Base-by-base conservation (phyloP, 2,329 filamentous ascomycete species). In the Sarocladium strictum region DNA sequence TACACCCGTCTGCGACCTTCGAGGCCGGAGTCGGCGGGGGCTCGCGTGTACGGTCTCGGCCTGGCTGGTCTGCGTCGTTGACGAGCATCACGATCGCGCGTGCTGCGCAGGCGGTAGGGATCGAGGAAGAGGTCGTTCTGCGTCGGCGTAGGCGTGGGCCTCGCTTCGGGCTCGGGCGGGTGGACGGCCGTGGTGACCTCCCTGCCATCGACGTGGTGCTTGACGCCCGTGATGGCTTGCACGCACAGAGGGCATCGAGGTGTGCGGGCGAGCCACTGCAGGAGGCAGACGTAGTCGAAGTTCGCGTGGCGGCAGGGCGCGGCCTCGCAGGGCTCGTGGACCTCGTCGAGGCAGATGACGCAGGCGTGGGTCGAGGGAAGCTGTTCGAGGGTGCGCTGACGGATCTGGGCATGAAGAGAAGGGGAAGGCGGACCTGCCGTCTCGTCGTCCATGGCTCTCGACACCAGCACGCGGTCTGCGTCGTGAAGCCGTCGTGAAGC, bases 231-330 rank as follows among this genome's bases (percentile, higher is more conserved):
- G 33, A 85, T 74, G 38, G 64, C 59, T 3, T 74, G 64, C 58
- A 85, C 85, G 81, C 92, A 97, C 53, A 97, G 76, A 17, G 93
- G 92, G 64, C 92, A 97, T 49, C 76, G 80, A 1, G 85, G 76
- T 10, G 81, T 80, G 59, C 87, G 76, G 61, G 90, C 79, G 4
- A 96, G 75, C 92, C 93, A 97, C 69, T 80, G 91, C 21, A 86
- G 72, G 5, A 96, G 79, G 68, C 92, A 97, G 12, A 90, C 68
- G 65, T 91, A 95, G 74, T 97, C 91, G 67, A 95, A 96, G 61
- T 85, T 83, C 55, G 76, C 72, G 73, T 97, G 92, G 40, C 81
- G 79, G 74, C 92, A 97, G 7, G 92, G 91, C 19, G 79, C 73
- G 7, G 89, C 82, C 52, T 86, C 76, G 58, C 88, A 90, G 53